phyloP scores from a whole-genome alignment of 2,329 filamentous ascomycete species.

The Ascochyta fabae region DNA sequence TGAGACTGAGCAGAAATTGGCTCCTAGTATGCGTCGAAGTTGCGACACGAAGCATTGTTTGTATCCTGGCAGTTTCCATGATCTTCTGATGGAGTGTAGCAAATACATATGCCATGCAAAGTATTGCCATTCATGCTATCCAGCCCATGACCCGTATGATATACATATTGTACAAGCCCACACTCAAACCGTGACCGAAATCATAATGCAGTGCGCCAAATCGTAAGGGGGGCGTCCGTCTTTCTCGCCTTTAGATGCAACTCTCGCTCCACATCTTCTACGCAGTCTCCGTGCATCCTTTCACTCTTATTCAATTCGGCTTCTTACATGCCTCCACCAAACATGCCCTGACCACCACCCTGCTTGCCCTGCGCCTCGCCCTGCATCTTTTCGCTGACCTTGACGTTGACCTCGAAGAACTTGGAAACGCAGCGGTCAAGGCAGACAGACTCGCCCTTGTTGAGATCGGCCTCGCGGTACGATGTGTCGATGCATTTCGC shows the following conservation, averaged over 20 bases:
- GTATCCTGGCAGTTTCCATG: background rate
- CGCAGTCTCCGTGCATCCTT: background rate
- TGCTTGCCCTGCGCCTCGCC: conserved; percentile 73
- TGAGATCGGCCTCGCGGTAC: conserved; percentile 95
- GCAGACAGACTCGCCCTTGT: conserved; percentile 99
- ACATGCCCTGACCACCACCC: conserved; percentile 33
- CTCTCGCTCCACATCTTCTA: background rate
- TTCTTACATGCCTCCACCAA: conserved; percentile 36
- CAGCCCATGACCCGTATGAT: conserved; percentile 13
- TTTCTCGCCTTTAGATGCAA: background rate
- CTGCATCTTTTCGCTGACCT: conserved; percentile 97
- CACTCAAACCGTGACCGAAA: conserved; percentile 1
- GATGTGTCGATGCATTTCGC: conserved; percentile 91
- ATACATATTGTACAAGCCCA: conserved; percentile 27
- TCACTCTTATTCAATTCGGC: no score
- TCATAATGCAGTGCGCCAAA: background rate
- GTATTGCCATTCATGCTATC: conserved; percentile 8
- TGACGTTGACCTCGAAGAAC: conserved; percentile 98
- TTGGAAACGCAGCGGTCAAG: conserved; percentile 96
- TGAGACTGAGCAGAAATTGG: background rate
- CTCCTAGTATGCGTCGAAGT: background rate
- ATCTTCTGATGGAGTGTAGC: background rate
- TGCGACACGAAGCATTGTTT: background rate
- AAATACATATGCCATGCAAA: background rate
- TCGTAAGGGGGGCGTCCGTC: conserved; percentile 5